Percentiles rank a stretch among this genome's conserved stretches.
These are phyloP conservation scores for Cryptococcus maquisensis DNA, from an alignment of 1,284 basidiomycete species.

Conservation along the genomic window DNA sequence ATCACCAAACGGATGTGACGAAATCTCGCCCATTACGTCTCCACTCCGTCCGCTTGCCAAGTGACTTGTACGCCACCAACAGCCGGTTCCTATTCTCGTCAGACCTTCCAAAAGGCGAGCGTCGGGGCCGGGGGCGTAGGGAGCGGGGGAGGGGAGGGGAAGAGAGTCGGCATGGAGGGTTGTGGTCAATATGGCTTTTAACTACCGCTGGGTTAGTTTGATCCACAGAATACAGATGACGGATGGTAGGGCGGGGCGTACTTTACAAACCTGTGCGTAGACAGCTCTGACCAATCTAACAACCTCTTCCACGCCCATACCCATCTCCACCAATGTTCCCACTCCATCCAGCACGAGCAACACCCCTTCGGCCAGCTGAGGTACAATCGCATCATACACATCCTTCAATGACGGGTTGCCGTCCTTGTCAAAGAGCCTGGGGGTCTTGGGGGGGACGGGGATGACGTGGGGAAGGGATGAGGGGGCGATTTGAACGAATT, in stretches of 20 bases:
- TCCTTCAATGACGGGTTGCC: constrained; percentile 16
- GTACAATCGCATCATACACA: constrained; percentile 23
- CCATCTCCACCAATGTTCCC: constrained; percentile 31
- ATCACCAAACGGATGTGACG: constrained; percentile 22
- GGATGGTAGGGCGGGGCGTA: constrained; percentile 10
- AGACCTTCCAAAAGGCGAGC: constrained; percentile 30
- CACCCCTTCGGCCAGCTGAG: background rate
- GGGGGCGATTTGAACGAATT: constrained; percentile 29
- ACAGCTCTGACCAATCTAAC: constrained; percentile 37
- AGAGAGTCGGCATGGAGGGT: constrained; percentile 39
- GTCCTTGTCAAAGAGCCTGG: constrained; percentile 23
- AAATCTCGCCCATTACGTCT: constrained; percentile 46
- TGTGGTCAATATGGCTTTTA: constrained; percentile 21
- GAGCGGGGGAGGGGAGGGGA: constrained; percentile 11
- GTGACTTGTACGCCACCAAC: constrained; percentile 43
- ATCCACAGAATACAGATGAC: background rate
- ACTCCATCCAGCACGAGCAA: constrained; percentile 44
- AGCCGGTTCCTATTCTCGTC: constrained; percentile 21
- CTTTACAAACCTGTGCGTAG: constrained; percentile 11
- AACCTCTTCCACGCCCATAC: constrained; percentile 23
- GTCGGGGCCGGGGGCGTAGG: constrained; percentile 4
- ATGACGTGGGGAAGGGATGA: constrained; percentile 18
- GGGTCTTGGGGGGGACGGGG: constrained; percentile 1
- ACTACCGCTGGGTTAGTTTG: constrained; percentile 7
- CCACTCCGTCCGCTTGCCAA: constrained; percentile 40